A percentile compares a stretch with the other conserved stretches of the same genome.
Evolutionary conservation across 2,329 filamentous ascomycete genomes (phyloP).

Genomic region (Fonsecaea nubica): DNA sequence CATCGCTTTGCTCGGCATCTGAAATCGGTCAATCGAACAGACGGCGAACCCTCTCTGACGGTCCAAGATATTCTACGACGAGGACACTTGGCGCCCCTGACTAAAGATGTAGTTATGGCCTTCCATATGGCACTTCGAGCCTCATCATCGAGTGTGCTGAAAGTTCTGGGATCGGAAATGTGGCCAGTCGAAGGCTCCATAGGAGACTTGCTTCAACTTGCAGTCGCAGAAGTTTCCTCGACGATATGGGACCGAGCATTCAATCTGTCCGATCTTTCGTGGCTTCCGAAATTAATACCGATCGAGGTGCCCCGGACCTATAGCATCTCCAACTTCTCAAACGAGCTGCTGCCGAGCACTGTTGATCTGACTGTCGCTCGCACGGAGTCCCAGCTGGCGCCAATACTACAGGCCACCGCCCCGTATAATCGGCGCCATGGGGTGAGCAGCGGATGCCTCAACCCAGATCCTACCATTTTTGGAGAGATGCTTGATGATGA

Average conservation of each 20-base stretch:
- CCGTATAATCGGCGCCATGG: conserved; percentile 17
- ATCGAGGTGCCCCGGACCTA: conserved; percentile 28
- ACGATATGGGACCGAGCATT: conserved; percentile 29
- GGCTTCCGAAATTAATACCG: conserved; percentile 29
- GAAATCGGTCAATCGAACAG: conserved; percentile 14
- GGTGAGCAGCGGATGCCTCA: conserved; percentile 28
- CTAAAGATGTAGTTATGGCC: conserved; percentile 25
- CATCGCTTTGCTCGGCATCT: conserved; percentile 27
- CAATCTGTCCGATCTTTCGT: conserved; percentile 27
- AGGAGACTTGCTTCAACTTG: conserved; percentile 31
- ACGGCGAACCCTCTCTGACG: conserved; percentile 14
- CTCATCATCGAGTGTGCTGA: conserved; percentile 27
- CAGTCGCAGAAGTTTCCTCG: conserved; percentile 29
- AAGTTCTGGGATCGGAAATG: conserved; percentile 27
- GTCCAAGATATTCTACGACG: conserved; percentile 30
- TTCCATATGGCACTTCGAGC: conserved; percentile 28
- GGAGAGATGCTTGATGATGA: conserved; percentile 28
- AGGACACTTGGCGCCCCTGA: conserved; percentile 29
- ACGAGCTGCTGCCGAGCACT: conserved; percentile 27
- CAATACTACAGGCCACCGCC: conserved; percentile 11
- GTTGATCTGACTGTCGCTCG: conserved; percentile 28
- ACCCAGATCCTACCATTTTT: conserved; percentile 21
- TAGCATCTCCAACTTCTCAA: conserved; percentile 30
- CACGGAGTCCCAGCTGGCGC: conserved; percentile 19
- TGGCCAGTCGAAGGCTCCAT: conserved; percentile 32